phyloP scores from a whole-genome alignment of 2,329 filamentous ascomycete genomes.

The Furcasterigmium furcatum region DNA sequence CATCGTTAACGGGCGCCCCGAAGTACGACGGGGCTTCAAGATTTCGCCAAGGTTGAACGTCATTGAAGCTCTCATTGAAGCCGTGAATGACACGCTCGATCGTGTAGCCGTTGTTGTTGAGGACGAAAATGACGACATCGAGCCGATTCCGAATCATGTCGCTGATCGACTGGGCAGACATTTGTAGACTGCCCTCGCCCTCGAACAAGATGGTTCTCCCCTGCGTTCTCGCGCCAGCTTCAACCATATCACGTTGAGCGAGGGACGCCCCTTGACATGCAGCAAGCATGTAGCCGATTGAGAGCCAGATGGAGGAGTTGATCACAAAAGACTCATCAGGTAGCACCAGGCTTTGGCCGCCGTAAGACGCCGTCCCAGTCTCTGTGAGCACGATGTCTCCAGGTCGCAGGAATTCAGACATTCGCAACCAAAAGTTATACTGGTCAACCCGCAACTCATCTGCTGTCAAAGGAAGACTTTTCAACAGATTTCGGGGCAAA shows the following conservation, averaged over 20 bases:
- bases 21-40: background rate
- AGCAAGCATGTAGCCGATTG: slow-evolving; percentile 58
- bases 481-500: slow-evolving; percentile 19
- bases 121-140: slow-evolving; percentile 24
- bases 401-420: slow-evolving; percentile 26
- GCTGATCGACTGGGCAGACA: slow-evolving; percentile 64
- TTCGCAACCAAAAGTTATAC: slow-evolving; percentile 40
- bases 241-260: slow-evolving; percentile 44
- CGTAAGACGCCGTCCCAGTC: slow-evolving; percentile 55
- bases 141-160: slow-evolving; percentile 57
- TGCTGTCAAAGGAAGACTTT: slow-evolving; percentile 10
- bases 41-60: background rate
- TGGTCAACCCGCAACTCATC: slow-evolving; percentile 37
- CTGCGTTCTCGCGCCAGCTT: background rate
- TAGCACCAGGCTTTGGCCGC: slow-evolving; percentile 46
- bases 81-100: slow-evolving; percentile 1
- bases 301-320: slow-evolving; percentile 53
- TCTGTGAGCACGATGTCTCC: slow-evolving; percentile 56
- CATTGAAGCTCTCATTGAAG: background rate
- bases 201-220: slow-evolving; percentile 50
- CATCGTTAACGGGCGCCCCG: background rate
- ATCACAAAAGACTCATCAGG: slow-evolving; percentile 45
- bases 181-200: slow-evolving; percentile 62
- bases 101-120: slow-evolving; percentile 1
- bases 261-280: slow-evolving; percentile 53